A percentile compares a stretch with the other conserved stretches of the same genome.
Conservation (phyloP, 306 rosid genomes). For the Citrullus mucosospermus region DNA sequence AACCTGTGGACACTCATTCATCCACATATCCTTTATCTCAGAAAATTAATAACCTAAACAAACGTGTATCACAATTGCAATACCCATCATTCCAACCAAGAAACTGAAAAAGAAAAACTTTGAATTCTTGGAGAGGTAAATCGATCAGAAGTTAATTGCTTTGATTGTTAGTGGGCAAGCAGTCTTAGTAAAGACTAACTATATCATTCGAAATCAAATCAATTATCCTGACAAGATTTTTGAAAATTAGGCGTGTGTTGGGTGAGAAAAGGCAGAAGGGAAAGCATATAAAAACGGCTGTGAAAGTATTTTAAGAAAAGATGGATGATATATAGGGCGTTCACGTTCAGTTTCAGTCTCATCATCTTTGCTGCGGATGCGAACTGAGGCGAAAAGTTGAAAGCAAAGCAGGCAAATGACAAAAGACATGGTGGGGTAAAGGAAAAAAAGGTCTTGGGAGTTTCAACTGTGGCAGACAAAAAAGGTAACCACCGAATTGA, state of each 20-base stretch:
- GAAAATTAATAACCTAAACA: not conserved
- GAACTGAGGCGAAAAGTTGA: not conserved
- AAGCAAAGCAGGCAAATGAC: not conserved
- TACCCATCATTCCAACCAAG: not conserved
- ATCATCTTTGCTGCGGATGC: not conserved
- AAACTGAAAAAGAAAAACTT: not conserved
- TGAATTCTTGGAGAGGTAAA: not conserved
- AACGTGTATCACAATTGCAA: not conserved
- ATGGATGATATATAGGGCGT: not conserved
- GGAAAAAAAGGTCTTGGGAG: not conserved
- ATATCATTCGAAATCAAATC: not conserved
- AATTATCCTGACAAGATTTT: not conserved
- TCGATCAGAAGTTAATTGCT: not conserved
- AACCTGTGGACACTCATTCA: not conserved
- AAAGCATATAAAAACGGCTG: not conserved
- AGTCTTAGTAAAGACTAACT: not conserved
- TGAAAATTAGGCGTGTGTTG: not conserved
- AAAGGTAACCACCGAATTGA: slow-evolving; percentile 27
- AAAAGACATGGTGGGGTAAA: not conserved
- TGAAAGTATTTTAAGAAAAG: not conserved
- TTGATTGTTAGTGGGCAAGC: not conserved
- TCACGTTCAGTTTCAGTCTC: not conserved
- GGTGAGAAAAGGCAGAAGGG: not conserved
- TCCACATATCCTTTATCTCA: not conserved
- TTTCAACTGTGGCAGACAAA: slow-evolving; percentile 30